Base-by-base conservation (phyloP, 331 rosid genomes). In the Spiraea crenata region DNA sequence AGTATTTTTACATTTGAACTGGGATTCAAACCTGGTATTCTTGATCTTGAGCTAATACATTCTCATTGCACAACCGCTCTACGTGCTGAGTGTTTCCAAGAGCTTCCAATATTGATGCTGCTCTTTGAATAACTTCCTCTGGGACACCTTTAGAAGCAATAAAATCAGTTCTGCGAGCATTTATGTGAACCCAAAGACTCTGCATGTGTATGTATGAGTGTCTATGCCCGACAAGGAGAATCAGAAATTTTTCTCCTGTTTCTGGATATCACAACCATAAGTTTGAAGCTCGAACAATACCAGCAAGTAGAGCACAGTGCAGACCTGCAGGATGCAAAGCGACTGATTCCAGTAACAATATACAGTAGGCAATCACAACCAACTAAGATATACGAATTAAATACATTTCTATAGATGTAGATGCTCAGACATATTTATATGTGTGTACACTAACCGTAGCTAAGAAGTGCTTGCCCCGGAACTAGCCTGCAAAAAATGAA, bases 271-370 rank as follows among this genome's bases (percentile, higher is more conserved):
- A 34, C 7, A 12, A 46, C 67, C 64, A 47, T 68, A 63, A 63
- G 51, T 41, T 58, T 74, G 37, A 75, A 74, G 70, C 65, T 69
- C 41, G 20, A 63, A 50, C n/a, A 46, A 71, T 87, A 93, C 98
- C 98, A 31, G 96, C 97, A 76, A 87, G 99, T 51, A 75, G 82
- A 1, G 99, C 99, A 79, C 99, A 93, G 73, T 93, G 96, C 76
- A 93, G 82, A 49, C 99, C 99, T 93, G 95, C 86, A 73, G 47
- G 79, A 74, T 63, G 73, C n/a, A 44, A 13, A n/a, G 11, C 12
- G 38, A 62, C 14, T 17, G 63, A 82, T 47, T 81, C 72, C 75
- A 68, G 63, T 68, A 74, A 70, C 16, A 59, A 63, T 70, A 73
- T 72, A 12, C 61, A 66, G 55, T 38, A 61, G 60, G 72, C 71